Conservation (phyloP, 2,329 filamentous ascomycete genomes). For the Trichoderma asperellum region DNA sequence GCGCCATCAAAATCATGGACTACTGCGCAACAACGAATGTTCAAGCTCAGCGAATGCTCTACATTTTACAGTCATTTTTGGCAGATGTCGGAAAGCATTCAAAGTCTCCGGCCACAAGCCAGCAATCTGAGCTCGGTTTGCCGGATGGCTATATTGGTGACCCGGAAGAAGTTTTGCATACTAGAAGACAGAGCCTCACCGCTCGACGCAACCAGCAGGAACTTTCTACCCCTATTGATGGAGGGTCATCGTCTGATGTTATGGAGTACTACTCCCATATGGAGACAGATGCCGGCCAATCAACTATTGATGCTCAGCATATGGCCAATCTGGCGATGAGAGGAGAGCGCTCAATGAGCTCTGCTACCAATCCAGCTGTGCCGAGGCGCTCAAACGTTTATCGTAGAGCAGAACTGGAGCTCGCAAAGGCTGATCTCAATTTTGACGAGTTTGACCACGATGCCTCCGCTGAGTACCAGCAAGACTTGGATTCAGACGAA, state of each 20-base stretch:
- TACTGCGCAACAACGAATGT: constrained; percentile 54
- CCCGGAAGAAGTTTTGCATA: constrained; percentile 22
- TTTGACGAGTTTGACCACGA: constrained; percentile 13
- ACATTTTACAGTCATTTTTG: constrained; percentile 55
- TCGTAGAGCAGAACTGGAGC: not conserved
- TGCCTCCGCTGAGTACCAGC: not conserved
- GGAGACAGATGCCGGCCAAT: not conserved
- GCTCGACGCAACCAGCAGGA: constrained; percentile 17
- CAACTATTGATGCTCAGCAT: not conserved
- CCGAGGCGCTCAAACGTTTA: not conserved
- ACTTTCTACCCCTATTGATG: constrained; percentile 1
- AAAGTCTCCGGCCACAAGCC: constrained; percentile 5
- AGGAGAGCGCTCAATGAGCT: constrained; percentile 1
- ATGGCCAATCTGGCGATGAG: constrained; percentile 10
- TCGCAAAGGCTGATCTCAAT: not conserved
- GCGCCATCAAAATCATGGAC: constrained; percentile 53
- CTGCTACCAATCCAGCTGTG: not conserved
- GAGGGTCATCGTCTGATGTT: constrained; percentile 5
- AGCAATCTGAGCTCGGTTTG: constrained; percentile 4
- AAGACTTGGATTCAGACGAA: not conserved
- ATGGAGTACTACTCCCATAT: constrained; percentile 18
- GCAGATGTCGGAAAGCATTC: constrained; percentile 29
- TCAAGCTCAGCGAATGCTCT: constrained; percentile 54
- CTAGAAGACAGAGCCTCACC: constrained; percentile 19
- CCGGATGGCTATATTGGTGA: constrained; percentile 17